Evolutionary conservation across 345 rosid species (phyloP), one percentile per base, ranked within the genome.

Genomic region (Citrus hindsii): DNA sequence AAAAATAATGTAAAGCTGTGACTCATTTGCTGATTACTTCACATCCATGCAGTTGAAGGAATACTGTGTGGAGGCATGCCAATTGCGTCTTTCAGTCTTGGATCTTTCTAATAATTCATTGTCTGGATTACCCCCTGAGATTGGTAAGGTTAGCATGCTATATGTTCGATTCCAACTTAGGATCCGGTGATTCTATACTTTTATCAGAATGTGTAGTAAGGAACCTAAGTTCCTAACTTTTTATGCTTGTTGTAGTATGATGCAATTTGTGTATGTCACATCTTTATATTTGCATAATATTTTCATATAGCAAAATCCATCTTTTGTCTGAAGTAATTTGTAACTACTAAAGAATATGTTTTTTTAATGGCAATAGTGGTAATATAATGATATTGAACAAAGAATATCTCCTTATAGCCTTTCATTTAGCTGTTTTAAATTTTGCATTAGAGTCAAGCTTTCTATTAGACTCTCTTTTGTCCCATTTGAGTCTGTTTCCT

Each of bases 91-190:
- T 69, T 93, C 89, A 9, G 88, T 93, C 80, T 88, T 95, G 71
- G 99, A 95, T 85, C 92, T 95, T 71, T 95, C 98, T 69, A 95
- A 95, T 84, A 95, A 95, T 85, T 90, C 99, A 40, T 90, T 95
- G 87, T 79, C 85, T 67, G 98, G 92, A 81, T 88, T 95, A 84
- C 93, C 94, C 69, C 86, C 96, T 37, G 98, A 92, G 84, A 90
- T 92, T 58, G 98, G 98, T 95, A 91, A 67, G 84, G 75, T 81
- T 79, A 79, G 78, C 79, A 61, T 77, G 48, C 63, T 66, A 16
- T 24, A 65, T 67, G 62, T 37, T 73, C 22, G 62, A 67, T 67
- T 55, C 75, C 67, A 82, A 37, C 83, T 67, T 64, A 28, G 42
- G 42, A n/a, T 58, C 19, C 19, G 21, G 7, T 53, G 18, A 70